Evolutionary conservation across 805 yeast species (phyloP).

Genomic region (Zygosaccharomyces lentus): DNA sequence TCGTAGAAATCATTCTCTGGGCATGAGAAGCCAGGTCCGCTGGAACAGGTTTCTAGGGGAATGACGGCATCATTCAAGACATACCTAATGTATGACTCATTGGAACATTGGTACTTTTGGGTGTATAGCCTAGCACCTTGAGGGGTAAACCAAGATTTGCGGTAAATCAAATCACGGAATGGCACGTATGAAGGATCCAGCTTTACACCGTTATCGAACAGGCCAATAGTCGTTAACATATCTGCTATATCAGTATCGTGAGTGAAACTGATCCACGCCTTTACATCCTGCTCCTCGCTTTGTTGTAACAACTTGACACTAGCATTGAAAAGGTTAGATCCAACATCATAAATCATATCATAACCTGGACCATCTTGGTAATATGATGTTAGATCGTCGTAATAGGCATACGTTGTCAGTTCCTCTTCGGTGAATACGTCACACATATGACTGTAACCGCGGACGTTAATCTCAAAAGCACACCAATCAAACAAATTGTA

Average conservation of each 20-base stretch:
- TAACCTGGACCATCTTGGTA: constrained; percentile 64
- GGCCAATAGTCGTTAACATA: constrained; percentile 60
- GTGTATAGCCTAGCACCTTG: constrained; percentile 53
- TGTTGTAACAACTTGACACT: constrained; percentile 48
- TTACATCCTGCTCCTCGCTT: constrained; percentile 46
- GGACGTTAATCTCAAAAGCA: constrained; percentile 69
- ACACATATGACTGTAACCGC: constrained; percentile 65
- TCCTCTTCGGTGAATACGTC: constrained; percentile 64
- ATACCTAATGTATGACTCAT: constrained; percentile 43
- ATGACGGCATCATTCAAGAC: constrained; percentile 52
- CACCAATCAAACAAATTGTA: constrained; percentile 54
- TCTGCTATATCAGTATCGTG: constrained; percentile 69
- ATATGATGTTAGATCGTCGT: constrained; percentile 53
- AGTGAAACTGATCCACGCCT: constrained; percentile 63
- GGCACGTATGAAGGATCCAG: constrained; percentile 44
- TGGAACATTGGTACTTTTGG: constrained; percentile 46
- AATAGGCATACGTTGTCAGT: constrained; percentile 57
- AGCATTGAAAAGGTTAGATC: constrained; percentile 54
- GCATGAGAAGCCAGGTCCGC: constrained; percentile 54
- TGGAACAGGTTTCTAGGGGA: constrained; percentile 45
- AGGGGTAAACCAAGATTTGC: constrained; percentile 48
- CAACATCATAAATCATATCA: constrained; percentile 52
- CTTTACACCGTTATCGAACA: constrained; percentile 37
- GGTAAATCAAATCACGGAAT: constrained; percentile 44
- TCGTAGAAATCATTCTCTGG: constrained; percentile 35